Evolutionary conservation across 2,329 filamentous ascomycete species (phyloP), one percentile per base, ranked within the genome.

Genomic region (Xylaria sp.): DNA sequence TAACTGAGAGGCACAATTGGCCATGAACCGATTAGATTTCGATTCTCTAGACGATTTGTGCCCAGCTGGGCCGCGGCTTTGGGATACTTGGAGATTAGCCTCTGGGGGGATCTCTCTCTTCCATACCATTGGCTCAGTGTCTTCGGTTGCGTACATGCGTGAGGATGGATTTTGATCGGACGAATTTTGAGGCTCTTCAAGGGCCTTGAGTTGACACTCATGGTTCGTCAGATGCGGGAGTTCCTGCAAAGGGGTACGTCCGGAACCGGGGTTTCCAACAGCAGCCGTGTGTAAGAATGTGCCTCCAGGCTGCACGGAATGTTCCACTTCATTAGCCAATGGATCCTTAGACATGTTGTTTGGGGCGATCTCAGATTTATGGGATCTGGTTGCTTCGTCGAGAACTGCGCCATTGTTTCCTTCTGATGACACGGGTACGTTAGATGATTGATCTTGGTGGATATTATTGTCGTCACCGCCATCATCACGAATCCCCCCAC

Each of bases 281-380:
- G 29, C 17, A 19, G 18, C 19, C 21, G n/a, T 13, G 2, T 16
- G 39, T 4, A 24, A 20, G 9, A 34, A 34, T 11, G 11, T 13
- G 8, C 6, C 24, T 26, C 29, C 11, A 39, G 9, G 11, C 18
- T 7, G 24, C 8, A 43, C 41, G 18, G 52, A 42, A 45, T 48
- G 56, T 2, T 48, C 42, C 17, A 39, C 40, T 4, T 61, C 50
- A 21, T 20, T 46, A 38, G 46, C 38, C 37, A 40, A 47, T 7
- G 43, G 39, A 22, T n/a, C 37, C 11, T 19, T 18, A n/a, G 8
- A 39, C 2, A 46, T 22, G 11, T 41, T 24, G 9, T 2, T 11
- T 4, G 48, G 40, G 8, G 29, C 17, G 8, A 19, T 16, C 44
- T 44, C 17, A 39, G 19, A n/a, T 11, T 34, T 26, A 22, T 41